Base-by-base conservation (phyloP, 257 asterid genomes). In the Petunia secreta region DNA sequence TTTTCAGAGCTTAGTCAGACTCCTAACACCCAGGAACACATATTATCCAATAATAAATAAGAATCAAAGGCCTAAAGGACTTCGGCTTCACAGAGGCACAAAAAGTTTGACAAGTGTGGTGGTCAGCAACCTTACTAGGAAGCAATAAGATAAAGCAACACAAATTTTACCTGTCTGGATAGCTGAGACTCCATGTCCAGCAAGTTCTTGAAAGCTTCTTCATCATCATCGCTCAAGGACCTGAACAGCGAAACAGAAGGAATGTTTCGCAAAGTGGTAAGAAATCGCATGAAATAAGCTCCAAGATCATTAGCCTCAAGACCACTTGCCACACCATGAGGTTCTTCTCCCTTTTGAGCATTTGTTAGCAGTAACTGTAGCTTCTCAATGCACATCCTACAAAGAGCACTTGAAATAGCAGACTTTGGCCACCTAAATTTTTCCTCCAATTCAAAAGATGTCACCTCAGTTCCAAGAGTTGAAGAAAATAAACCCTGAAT, bases 401-500 rank as follows among this genome's bases (percentile, higher is more conserved):
- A 79, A 78, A 93, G 89, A 84, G 92, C 86, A 90, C 82, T 87
- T 38, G 98, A 92, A 75, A 89, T 87, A 34, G 90, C 81, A 4
- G 90, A 86, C 75, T 91, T 93, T 39, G 98, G 98, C 98, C 98
- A 93, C 85, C 88, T 85, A 82, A 95, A 87, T 82, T 86, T 95
- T 52, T 95, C 98, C 80, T 92, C 87, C 80, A 95, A 85, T 78
- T 91, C 98, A 83, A 93, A 93, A 40, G 98, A 93, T 46, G 98
- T 95, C 65, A 95, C 92, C 87, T 93, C 98, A 75, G 98, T 87
- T 75, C 99, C 97, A 77, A 93, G 92, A 83, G 98, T 88, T 63
- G 97, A 93, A 43, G 91, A 86, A 86, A 94, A 94, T 54, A 94
- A 88, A 75, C 98, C 98, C 85, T 94, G 98, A 75, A 93, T 96